phyloP scores from a whole-genome alignment of 306 rosid genomes.

The Elaeagnus macrophylla region DNA sequence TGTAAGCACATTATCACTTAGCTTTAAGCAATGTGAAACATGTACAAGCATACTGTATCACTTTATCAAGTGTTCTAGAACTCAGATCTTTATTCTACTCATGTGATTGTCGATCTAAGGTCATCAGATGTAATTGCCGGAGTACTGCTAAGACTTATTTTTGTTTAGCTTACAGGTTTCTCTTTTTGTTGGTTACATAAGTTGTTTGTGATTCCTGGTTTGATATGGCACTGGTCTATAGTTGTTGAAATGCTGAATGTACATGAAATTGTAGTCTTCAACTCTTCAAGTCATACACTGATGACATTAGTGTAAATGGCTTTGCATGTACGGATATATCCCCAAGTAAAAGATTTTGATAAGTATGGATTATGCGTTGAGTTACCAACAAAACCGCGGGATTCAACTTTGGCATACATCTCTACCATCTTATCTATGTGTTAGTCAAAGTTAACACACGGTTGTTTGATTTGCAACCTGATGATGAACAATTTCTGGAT shows the following conservation, averaged over 20 bases:
- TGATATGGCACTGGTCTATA: background rate
- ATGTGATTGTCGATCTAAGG: constrained; percentile 29
- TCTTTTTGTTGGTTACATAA: constrained; percentile 3
- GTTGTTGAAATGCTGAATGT: background rate
- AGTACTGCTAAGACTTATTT: constrained; percentile 19
- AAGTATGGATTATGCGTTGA: no score
- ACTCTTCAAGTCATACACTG: background rate
- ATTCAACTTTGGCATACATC: no score
- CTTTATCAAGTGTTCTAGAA: constrained; percentile 20
- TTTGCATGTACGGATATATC: background rate
- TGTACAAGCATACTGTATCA: no score
- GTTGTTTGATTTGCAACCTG: no score
- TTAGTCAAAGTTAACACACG: background rate
- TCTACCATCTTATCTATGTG: background rate
- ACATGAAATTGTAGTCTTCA: background rate
- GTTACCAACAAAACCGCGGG: background rate
- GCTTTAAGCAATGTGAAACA: no score
- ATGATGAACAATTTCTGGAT: background rate
- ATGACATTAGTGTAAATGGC: background rate
- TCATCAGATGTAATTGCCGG: constrained; percentile 18
- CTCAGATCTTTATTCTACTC: constrained; percentile 24
- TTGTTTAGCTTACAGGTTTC: constrained; percentile 14
- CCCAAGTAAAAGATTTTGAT: background rate
- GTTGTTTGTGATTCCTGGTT: background rate
- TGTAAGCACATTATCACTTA: no score